Percentiles rank a stretch among this genome's conserved stretches.
phyloP scores from a whole-genome alignment of 1,284 basidiomycete genomes.

The Ceratobasidium sp. region DNA sequence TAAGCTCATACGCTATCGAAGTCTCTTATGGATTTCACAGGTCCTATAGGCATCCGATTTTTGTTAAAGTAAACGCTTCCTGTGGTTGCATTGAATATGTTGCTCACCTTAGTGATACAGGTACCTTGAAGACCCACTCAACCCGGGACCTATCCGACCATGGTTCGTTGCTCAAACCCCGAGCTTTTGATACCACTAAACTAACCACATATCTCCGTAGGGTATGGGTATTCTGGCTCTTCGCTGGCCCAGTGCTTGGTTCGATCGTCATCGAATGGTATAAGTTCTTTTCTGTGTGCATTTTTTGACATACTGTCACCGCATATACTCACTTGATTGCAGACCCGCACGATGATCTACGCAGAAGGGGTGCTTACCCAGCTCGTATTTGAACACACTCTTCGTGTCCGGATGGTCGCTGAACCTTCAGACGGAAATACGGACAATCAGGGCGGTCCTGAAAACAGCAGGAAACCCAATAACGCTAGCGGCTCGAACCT shows the following conservation, averaged over 20 bases:
- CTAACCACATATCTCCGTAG: neutral
- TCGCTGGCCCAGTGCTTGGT: conserved; percentile 47
- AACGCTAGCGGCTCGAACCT: conserved; percentile 41
- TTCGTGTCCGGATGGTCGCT: conserved; percentile 71
- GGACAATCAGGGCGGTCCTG: too few relatives aligned
- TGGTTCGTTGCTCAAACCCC: conserved; percentile 40
- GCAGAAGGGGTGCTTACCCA: conserved; percentile 50
- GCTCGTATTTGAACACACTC: conserved; percentile 63
- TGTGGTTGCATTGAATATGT: neutral
- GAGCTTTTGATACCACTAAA: neutral
- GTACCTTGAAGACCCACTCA: conserved; percentile 47
- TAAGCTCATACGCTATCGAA: neutral
- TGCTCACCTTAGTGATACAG: neutral
- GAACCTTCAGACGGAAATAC: neutral
- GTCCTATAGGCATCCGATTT: conserved; percentile 49
- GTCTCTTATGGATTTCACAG: conserved; percentile 45
- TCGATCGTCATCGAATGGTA: conserved; percentile 47
- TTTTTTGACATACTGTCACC: neutral
- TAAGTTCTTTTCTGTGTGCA: conserved; percentile 44
- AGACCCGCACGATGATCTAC: conserved; percentile 47
- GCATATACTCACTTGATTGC: neutral
- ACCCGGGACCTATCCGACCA: conserved; percentile 42
- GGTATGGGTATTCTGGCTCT: conserved; percentile 49
- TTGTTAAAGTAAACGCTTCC: conserved; percentile 22
- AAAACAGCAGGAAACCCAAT: conserved; percentile 8